These are phyloP conservation scores for Acanthamoeba lugdunensis DNA, from an alignment of 208 protist genomes.

Conservation along the genomic window DNA sequence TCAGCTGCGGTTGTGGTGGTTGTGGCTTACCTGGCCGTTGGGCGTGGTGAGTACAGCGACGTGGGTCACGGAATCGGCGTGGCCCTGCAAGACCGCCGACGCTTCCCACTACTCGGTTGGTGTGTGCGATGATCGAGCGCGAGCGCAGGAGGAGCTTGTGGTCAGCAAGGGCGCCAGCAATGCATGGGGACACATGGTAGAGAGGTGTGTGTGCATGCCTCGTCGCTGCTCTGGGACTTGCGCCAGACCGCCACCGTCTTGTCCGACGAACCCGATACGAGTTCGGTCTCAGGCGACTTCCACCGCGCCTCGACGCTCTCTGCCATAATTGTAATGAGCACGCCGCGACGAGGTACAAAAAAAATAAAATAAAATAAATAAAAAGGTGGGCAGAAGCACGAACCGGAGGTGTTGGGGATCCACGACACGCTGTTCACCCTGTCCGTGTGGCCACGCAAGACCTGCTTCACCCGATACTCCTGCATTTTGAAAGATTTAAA, in stretches of 20 bases:
- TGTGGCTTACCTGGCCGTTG: not conserved
- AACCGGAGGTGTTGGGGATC: constrained; percentile 66
- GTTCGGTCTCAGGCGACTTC: constrained; percentile 59
- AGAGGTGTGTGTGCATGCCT: not conserved
- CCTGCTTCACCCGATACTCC: constrained; percentile 41
- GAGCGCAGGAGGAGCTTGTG: not conserved
- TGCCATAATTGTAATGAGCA: not conserved
- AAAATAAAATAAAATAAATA: too few species aligned
- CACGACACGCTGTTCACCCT: constrained; percentile 80
- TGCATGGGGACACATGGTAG: not conserved
- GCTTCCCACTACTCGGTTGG: constrained; percentile 17
- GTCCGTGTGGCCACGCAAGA: constrained; percentile 76
- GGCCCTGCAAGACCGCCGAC: constrained; percentile 40
- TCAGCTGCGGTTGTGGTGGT: not conserved
- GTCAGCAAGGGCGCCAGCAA: not conserved
- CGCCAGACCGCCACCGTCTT: constrained; percentile 73
- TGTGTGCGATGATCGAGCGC: not conserved
- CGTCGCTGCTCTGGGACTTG: not conserved
- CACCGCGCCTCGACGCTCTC: constrained; percentile 48
- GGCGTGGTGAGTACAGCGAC: constrained; percentile 39
- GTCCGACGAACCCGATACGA: constrained; percentile 78
- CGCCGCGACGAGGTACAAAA: too few species aligned
- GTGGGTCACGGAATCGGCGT: constrained; percentile 29
- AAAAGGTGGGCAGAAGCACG: too few species aligned
- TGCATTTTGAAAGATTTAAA: not conserved